phyloP scores from a whole-genome alignment of 148 eudicot genomes.

The Selenicereus undatus region DNA sequence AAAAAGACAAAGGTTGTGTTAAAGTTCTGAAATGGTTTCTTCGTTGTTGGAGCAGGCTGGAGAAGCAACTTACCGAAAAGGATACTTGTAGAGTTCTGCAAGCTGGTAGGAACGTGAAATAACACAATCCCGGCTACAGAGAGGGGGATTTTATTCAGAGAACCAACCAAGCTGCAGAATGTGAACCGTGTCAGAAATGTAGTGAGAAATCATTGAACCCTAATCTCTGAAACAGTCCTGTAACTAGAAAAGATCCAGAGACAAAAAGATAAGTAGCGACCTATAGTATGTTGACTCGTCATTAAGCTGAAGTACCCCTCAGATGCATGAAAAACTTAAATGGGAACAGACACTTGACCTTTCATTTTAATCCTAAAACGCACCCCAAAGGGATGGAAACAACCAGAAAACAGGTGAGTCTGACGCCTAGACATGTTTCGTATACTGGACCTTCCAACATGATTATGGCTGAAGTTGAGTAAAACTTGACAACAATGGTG shows the following conservation, averaged over 20 bases:
- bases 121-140: constrained; percentile 82
- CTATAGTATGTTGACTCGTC: neutral
- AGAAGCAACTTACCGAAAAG: constrained; percentile 59
- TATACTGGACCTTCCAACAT: neutral
- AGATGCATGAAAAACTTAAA: too few relatives aligned
- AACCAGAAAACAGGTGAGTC: too few relatives aligned
- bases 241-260: neutral
- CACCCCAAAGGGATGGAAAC: neutral
- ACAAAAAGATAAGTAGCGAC: neutral
- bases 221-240: too few relatives aligned
- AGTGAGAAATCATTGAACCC: neutral
- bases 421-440: neutral
- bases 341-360: neutral
- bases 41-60: neutral
- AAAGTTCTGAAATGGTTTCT: neutral
- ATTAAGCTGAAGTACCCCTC: neutral
- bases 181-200: constrained; percentile 9
- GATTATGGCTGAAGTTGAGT: neutral
- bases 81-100: constrained; percentile 86
- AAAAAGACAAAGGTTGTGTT: neutral
- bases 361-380: neutral
- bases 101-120: constrained; percentile 92
- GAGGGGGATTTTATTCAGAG: constrained; percentile 94
- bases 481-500: neutral
- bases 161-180: constrained; percentile 86